These are phyloP conservation scores for Pleurotus giganteus DNA, from an alignment of 768 basidiomycete species.

Conservation along the genomic window DNA sequence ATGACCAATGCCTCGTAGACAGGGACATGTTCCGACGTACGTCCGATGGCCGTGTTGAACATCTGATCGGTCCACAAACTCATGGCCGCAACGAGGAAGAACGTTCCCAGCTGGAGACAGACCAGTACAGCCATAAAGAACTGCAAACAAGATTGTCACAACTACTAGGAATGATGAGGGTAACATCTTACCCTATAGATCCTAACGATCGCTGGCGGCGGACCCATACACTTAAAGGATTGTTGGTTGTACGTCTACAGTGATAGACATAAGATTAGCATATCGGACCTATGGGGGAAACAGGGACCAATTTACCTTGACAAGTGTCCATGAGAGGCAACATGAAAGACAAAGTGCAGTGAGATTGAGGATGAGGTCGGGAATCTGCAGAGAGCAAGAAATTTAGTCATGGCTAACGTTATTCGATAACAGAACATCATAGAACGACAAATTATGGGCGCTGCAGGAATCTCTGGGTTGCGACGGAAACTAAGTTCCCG, in stretches of 20 bases:
- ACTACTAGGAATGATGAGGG: neutral
- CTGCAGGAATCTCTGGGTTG: too few species aligned
- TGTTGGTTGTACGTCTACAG: slow-evolving; percentile 41
- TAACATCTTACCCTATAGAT: slow-evolving; percentile 42
- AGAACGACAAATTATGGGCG: too few species aligned
- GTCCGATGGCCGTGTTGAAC: slow-evolving; percentile 40
- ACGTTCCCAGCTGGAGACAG: slow-evolving; percentile 52
- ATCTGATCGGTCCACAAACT: slow-evolving; percentile 59
- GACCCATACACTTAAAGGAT: slow-evolving; percentile 52
- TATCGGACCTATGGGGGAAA: neutral
- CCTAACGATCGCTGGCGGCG: slow-evolving; percentile 45
- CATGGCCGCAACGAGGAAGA: slow-evolving; percentile 47
- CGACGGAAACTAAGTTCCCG: too few species aligned
- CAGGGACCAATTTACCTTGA: slow-evolving; percentile 31
- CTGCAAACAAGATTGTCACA: slow-evolving; percentile 22
- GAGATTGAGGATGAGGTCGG: slow-evolving; percentile 44
- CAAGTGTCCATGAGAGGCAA: slow-evolving; percentile 44
- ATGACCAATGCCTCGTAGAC: slow-evolving; percentile 47
- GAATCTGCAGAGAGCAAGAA: slow-evolving; percentile 31
- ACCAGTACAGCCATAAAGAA: slow-evolving; percentile 54
- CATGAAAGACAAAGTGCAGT: slow-evolving; percentile 39
- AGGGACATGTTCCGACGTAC: slow-evolving; percentile 37
- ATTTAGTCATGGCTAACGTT: neutral
- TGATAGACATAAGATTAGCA: slow-evolving; percentile 1
- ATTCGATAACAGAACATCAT: too few species aligned